Percentiles rank a stretch among this genome's conserved stretches.
Conservation (phyloP, 208 protist genomes). For the Leishmania martiniquensis region DNA sequence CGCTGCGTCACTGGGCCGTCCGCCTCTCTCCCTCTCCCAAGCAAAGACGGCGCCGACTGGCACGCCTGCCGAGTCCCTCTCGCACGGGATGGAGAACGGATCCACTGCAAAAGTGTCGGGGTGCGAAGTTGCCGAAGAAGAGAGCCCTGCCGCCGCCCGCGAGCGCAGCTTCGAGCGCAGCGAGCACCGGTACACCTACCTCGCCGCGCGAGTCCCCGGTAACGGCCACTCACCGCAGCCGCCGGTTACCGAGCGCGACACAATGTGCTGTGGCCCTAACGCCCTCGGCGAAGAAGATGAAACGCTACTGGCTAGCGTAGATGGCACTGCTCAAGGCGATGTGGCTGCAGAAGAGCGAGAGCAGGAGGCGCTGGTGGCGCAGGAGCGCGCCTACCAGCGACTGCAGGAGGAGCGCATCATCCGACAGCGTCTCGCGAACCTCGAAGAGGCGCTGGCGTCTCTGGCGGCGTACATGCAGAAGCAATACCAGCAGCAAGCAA, state of each 20-base stretch:
- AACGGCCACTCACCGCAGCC: neutral
- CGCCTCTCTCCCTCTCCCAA: conserved; percentile 10
- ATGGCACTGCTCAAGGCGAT: neutral
- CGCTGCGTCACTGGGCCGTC: conserved; percentile 1
- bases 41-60: neutral
- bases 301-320: neutral
- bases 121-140: neutral
- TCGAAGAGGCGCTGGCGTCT: conserved; percentile 58
- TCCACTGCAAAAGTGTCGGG: neutral
- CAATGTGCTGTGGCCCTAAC: neutral
- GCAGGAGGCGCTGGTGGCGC: conserved; percentile 17
- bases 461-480: conserved; percentile 46
- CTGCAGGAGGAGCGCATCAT: conserved; percentile 25
- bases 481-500: conserved; percentile 29
- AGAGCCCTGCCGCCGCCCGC: neutral
- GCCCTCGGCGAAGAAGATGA: neutral
- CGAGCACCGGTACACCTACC: conserved; percentile 38
- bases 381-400: conserved; percentile 22
- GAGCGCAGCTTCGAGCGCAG: conserved; percentile 46
- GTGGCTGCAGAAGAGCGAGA: conserved; percentile 22
- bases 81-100: neutral
- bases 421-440: conserved; percentile 49
- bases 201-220: neutral
- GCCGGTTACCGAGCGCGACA: neutral
- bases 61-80: neutral